Percentiles rank a stretch among this genome's conserved stretches.
Conservation (phyloP, 2,329 filamentous ascomycete species). For the Pseudocercospora vitis region DNA sequence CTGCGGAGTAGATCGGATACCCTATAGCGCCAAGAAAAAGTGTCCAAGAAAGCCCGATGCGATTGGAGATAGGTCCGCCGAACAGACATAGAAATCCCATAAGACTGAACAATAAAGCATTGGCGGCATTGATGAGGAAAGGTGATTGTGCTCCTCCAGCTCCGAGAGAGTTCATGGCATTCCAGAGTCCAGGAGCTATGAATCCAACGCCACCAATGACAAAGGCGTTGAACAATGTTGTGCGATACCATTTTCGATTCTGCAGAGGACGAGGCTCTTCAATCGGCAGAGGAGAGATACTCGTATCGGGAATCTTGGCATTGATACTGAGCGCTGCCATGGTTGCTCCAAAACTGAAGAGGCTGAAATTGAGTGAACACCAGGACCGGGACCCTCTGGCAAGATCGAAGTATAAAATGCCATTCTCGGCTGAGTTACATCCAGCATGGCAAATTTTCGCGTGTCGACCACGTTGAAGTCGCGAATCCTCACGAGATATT, state of each 20-base stretch:
- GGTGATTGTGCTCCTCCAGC: slow-evolving; percentile 55
- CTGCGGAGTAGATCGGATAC: slow-evolving; percentile 51
- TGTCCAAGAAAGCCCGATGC: slow-evolving; percentile 51
- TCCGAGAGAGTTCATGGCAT: slow-evolving; percentile 56
- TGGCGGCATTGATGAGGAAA: slow-evolving; percentile 55
- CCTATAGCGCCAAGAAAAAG: slow-evolving; percentile 49
- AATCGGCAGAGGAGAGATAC: slow-evolving; percentile 10
- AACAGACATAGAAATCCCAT: slow-evolving; percentile 52
- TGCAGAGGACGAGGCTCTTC: slow-evolving; percentile 8
- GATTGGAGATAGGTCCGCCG: slow-evolving; percentile 51
- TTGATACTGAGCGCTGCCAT: slow-evolving; percentile 11
- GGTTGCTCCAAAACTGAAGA: no score
- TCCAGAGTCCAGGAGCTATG: slow-evolving; percentile 55
- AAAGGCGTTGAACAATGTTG: slow-evolving; percentile 55
- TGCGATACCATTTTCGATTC: slow-evolving; percentile 48
- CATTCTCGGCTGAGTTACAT: slow-evolving; percentile 11
- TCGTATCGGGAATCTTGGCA: slow-evolving; percentile 12
- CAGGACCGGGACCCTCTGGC: background rate
- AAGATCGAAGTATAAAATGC: slow-evolving; percentile 8
- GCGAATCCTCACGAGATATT: slow-evolving; percentile 13
- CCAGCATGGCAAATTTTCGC: slow-evolving; percentile 10
- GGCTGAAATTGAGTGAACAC: background rate
- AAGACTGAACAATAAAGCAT: slow-evolving; percentile 52
- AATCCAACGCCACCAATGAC: slow-evolving; percentile 56
- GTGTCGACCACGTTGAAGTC: slow-evolving; percentile 13